Percentiles rank a stretch among this genome's conserved stretches.
phyloP scores from a whole-genome alignment of 345 rosid species.

The Atalantia buxifolia region DNA sequence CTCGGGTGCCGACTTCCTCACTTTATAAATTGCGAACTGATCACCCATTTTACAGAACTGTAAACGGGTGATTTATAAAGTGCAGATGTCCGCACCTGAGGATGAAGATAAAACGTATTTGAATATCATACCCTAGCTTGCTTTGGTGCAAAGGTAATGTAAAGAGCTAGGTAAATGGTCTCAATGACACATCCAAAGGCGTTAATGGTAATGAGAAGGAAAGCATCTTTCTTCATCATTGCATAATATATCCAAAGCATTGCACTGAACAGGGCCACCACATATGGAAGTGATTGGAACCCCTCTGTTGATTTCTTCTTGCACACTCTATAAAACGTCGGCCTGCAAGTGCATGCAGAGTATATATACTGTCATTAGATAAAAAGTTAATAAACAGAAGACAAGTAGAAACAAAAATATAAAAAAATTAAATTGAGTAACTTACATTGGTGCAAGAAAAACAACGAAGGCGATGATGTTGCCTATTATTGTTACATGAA shows the following conservation, averaged over 20 bases:
- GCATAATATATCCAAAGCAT: constrained; percentile 70
- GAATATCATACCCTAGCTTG: constrained; percentile 40
- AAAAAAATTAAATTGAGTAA: background rate
- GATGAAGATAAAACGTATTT: too few species aligned
- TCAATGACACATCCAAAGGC: constrained; percentile 60
- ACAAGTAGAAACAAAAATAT: too few species aligned
- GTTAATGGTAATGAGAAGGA: constrained; percentile 69
- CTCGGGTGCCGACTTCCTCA: too few species aligned
- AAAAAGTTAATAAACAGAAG: too few species aligned
- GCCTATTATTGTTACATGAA: constrained; percentile 3
- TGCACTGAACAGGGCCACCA: constrained; percentile 62
- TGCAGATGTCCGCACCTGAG: too few species aligned
- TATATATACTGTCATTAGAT: too few species aligned
- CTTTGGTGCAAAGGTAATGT: constrained; percentile 49
- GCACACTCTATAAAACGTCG: constrained; percentile 57
- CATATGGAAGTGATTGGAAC: constrained; percentile 64
- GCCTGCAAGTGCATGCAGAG: constrained; percentile 30
- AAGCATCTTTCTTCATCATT: constrained; percentile 45
- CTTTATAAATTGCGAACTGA: too few species aligned
- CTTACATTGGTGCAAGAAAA: constrained; percentile 41
- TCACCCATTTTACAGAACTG: too few species aligned
- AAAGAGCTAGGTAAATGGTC: constrained; percentile 53
- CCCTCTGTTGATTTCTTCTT: constrained; percentile 82
- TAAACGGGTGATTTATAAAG: too few species aligned
- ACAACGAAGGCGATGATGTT: constrained; percentile 31